Evolutionary conservation across 257 asterid species (phyloP).

Genomic region (Ehretia macrophylla): DNA sequence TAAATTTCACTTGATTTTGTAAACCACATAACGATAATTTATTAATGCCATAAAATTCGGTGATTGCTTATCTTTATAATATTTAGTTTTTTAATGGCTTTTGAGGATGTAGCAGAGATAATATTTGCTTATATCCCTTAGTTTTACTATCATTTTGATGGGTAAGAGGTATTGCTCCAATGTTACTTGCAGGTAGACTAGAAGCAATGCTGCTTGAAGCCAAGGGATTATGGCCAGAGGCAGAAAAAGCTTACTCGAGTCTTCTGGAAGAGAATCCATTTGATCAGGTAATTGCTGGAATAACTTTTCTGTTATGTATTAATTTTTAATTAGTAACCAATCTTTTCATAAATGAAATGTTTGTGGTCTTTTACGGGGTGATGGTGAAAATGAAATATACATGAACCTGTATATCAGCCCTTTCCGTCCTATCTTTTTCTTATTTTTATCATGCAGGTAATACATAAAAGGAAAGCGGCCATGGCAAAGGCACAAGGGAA

Average conservation of each 20-base stretch:
- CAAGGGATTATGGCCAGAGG: slow-evolving; percentile 74
- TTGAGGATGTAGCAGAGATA: neutral
- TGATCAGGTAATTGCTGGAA: slow-evolving; percentile 57
- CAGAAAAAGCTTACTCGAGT: slow-evolving; percentile 82
- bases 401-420: too few relatives aligned
- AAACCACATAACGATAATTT: too few relatives aligned
- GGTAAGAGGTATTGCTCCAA: neutral
- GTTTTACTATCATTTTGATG: neutral
- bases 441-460: slow-evolving; percentile 42
- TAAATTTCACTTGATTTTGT: too few relatives aligned
- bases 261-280: slow-evolving; percentile 78
- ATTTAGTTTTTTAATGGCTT: neutral
- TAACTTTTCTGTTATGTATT: neutral
- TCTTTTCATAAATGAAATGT: too few relatives aligned
- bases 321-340: neutral
- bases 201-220: slow-evolving; percentile 98
- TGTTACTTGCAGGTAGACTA: slow-evolving; percentile 63
- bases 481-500: slow-evolving; percentile 95
- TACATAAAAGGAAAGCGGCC: slow-evolving; percentile 89
- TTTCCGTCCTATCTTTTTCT: neutral
- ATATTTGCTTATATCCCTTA: neutral
- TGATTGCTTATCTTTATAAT: too few relatives aligned
- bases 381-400: too few relatives aligned
- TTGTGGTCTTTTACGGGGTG: too few relatives aligned
- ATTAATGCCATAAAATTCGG: too few relatives aligned